These are phyloP conservation scores for Trametes cingulata DNA, from an alignment of 768 basidiomycete genomes.

Conservation along the genomic window DNA sequence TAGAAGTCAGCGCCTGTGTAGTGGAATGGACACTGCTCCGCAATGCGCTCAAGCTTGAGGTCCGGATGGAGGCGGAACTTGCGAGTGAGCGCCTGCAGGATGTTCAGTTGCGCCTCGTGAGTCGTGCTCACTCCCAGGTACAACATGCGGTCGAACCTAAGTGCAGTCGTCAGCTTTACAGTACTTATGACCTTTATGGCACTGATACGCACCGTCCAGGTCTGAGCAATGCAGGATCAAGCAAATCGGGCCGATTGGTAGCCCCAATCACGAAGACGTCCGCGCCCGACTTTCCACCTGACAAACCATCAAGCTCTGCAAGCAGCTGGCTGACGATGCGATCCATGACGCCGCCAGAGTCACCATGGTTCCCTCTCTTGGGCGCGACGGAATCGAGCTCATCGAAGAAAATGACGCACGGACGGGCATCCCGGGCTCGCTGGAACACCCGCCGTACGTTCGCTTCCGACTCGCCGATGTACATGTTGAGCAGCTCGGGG, in stretches of 20 bases:
- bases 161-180: neutral
- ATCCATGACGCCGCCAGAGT: conserved; percentile 98
- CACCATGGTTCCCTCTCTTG: conserved; percentile 91
- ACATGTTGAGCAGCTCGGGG: conserved; percentile 96
- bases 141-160: conserved; percentile 93
- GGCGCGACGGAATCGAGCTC: conserved; percentile 95
- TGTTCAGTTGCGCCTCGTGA: conserved; percentile 81
- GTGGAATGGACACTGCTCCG: conserved; percentile 82
- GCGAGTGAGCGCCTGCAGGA: conserved; percentile 86
- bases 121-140: conserved; percentile 92
- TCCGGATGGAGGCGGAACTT: conserved; percentile 82
- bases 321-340: conserved; percentile 93
- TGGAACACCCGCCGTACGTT: conserved; percentile 94
- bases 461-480: conserved; percentile 97
- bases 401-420: conserved; percentile 97
- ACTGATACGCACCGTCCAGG: conserved; percentile 68
- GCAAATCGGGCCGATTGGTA: conserved; percentile 89
- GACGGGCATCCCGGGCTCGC: conserved; percentile 85
- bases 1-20: conserved; percentile 99
- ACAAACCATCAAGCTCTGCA: conserved; percentile 93
- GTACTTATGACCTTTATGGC: neutral
- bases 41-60: conserved; percentile 63
- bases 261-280: conserved; percentile 95
- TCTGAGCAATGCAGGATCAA: conserved; percentile 86
- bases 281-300: conserved; percentile 53